Evolutionary conservation across 495 filamentous ascomycete species (phyloP), one percentile per base, ranked within the genome.

Genomic region (Penicillium cataractarum): DNA sequence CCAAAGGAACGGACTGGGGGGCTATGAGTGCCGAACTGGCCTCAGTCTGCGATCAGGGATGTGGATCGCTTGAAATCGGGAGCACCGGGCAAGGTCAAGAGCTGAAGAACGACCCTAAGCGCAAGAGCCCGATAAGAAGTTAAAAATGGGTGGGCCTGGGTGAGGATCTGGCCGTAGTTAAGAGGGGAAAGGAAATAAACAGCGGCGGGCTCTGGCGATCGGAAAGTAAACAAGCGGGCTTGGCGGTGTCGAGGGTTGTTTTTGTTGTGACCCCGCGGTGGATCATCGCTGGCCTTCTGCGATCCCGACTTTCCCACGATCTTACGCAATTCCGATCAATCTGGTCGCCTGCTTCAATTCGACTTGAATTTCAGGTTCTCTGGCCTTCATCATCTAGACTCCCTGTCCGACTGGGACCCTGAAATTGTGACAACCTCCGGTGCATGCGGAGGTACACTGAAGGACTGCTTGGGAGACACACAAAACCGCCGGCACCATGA

Each of bases 401-500:
- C 10, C 24, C 46, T 50, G 22, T 22, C 48, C 31, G 6, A 22
- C 57, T 50, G 27, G 37, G 35, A n/a, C 35, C 37, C 37, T 42
- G 51, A 31, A 31, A 29, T 31, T 55, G 53, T 57, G 40, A 63
- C 60, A 37, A 48, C 63, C 60, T 59, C 49, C 60, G 57, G 55
- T 65, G 57, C 33, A 67, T 67, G 69, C 70, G 71, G 67, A 61
- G 65, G 63, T 60, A 58, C 55, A 57, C 51, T 39, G 56, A 54
- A 61, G 51, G 55, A 55, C 60, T 65, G 68, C 42, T 39, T 55
- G 60, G 48, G 58, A 63, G 37, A 65, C 57, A 66, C 65, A 73
- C 60, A 70, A 58, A 66, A 44, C 60, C 61, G 61, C 64, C 64
- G 65, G 63, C 61, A 71, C 51, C 61, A 94, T 93, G 91, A 87